Percentiles rank a stretch among this genome's conserved stretches.
Conservation (phyloP, 2,329 filamentous ascomycete genomes). For the Phialocephala sp. region DNA sequence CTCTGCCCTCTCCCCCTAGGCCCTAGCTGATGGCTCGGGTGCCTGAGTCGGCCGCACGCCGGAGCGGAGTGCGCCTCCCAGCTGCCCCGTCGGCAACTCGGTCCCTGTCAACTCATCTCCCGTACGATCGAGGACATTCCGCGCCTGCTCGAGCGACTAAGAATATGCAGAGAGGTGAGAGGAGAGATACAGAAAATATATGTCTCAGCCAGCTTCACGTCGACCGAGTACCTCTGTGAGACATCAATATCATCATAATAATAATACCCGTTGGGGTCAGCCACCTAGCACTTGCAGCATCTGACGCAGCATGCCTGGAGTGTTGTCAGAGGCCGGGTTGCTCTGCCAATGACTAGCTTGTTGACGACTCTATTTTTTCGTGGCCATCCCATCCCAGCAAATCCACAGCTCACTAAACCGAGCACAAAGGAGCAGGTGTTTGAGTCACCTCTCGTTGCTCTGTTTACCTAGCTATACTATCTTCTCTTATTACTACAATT, state of each 20-base stretch:
- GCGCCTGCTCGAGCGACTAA: not conserved
- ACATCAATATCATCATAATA: not conserved
- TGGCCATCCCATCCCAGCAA: not conserved
- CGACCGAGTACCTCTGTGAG: not conserved
- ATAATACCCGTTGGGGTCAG: not conserved
- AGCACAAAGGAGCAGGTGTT: conserved; percentile 2
- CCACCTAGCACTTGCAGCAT: not conserved
- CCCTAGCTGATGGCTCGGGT: not conserved
- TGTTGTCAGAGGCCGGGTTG: not conserved
- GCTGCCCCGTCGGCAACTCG: too few species aligned
- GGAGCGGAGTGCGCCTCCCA: not conserved
- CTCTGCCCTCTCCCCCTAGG: too few species aligned
- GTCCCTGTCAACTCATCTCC: too few species aligned
- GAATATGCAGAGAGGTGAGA: not conserved
- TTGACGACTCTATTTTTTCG: not conserved
- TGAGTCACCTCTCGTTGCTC: conserved; percentile 21
- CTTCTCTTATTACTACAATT: conserved; percentile 11
- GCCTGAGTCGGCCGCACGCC: not conserved
- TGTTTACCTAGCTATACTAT: conserved; percentile 22
- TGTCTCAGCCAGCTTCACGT: not conserved
- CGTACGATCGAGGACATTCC: too few species aligned
- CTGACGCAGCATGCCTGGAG: not conserved
- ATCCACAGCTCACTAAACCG: not conserved
- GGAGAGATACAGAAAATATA: not conserved
- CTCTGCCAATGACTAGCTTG: not conserved